Evolutionary conservation across 208 protist genomes (phyloP).

Genomic region (Wallacemonas sp.): DNA sequence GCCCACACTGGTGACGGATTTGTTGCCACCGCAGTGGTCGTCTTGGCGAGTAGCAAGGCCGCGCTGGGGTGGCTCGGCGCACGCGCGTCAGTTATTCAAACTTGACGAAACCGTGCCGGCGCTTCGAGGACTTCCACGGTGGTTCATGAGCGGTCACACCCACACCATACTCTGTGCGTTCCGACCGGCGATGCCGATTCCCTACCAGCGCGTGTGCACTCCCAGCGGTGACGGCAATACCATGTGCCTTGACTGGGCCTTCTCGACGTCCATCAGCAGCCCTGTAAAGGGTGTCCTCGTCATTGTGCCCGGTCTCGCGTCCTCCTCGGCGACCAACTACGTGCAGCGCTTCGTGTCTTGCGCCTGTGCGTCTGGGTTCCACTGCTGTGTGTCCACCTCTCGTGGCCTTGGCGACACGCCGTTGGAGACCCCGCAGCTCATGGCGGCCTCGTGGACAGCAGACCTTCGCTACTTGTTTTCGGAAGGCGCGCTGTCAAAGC

Average conservation of each 20-base stretch:
- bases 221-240: constrained; percentile 61
- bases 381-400: constrained; percentile 70
- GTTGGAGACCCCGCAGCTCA: constrained; percentile 55
- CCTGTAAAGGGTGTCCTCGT: constrained; percentile 43
- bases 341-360: constrained; percentile 57
- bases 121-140: neutral
- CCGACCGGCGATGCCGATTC: constrained; percentile 30
- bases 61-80: neutral
- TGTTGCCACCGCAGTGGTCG: neutral
- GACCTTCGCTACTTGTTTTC: constrained; percentile 47
- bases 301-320: constrained; percentile 72
- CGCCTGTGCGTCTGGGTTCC: constrained; percentile 40
- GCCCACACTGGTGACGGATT: neutral
- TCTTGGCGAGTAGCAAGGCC: neutral
- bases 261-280: constrained; percentile 1
- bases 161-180: constrained; percentile 67
- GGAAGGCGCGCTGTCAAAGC: constrained; percentile 19
- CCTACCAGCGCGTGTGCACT: constrained; percentile 39
- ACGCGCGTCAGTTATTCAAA: constrained; percentile 13
- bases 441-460: constrained; percentile 63
- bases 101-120: constrained; percentile 19
- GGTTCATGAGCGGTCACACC: constrained; percentile 42
- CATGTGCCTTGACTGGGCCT: constrained; percentile 68
- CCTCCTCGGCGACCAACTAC: constrained; percentile 73
- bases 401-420: constrained; percentile 72